These are phyloP conservation scores for Cystofilobasidium macerans DNA, from an alignment of 768 basidiomycete genomes.

Conservation along the genomic window DNA sequence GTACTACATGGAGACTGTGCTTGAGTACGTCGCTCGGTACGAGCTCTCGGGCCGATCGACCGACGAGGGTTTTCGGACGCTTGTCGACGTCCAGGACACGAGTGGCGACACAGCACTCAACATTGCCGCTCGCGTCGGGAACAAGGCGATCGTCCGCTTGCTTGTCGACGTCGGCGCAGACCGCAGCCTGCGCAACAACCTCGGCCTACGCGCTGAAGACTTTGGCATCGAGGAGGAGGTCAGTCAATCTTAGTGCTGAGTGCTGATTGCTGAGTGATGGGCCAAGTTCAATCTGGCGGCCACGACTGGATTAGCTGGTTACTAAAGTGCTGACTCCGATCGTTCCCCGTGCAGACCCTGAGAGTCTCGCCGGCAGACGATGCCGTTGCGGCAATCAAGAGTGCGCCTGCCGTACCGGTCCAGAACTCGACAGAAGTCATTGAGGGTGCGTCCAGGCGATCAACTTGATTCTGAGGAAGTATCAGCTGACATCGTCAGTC, in stretches of 20 bases:
- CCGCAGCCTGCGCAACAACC: constrained; percentile 73
- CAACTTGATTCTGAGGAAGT: constrained; percentile 5
- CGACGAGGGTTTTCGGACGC: constrained; percentile 42
- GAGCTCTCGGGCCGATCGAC: constrained; percentile 40
- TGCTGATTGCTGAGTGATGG: too few relatives aligned
- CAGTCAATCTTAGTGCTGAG: constrained; percentile 36
- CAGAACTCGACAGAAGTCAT: constrained; percentile 84
- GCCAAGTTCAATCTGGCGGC: too few relatives aligned
- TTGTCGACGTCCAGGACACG: constrained; percentile 85
- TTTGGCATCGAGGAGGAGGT: constrained; percentile 91
- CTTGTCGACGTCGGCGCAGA: constrained; percentile 89
- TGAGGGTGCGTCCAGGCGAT: constrained; percentile 44
- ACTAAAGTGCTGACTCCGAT: neutral
- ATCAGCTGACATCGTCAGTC: neutral
- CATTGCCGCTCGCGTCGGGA: constrained; percentile 88
- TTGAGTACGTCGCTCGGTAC: constrained; percentile 1
- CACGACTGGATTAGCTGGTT: too few relatives aligned
- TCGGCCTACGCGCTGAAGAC: constrained; percentile 84
- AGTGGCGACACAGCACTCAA: constrained; percentile 94
- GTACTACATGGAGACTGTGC: constrained; percentile 39
- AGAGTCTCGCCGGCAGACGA: constrained; percentile 50
- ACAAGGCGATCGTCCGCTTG: constrained; percentile 70
- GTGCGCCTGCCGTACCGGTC: constrained; percentile 62
- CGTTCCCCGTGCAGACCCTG: constrained; percentile 28
- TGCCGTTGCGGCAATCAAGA: constrained; percentile 59